Evolutionary conservation across 2,329 filamentous ascomycete species (phyloP).

Genomic region (Talaromyces rugulosus): DNA sequence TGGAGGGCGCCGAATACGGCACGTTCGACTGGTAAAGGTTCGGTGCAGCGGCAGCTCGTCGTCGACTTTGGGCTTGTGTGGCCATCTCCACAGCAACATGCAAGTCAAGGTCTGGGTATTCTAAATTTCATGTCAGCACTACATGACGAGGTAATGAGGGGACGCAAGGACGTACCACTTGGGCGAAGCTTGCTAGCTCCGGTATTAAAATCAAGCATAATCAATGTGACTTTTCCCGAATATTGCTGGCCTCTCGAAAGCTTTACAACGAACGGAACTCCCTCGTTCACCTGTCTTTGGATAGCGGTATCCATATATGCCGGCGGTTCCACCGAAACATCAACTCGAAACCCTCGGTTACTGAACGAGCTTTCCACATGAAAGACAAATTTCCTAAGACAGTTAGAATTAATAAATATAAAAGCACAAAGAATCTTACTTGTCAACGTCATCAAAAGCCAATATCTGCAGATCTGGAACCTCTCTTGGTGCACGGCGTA

Average conservation of each 20-base stretch:
- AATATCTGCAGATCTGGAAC: slow-evolving; percentile 89
- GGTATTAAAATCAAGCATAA: slow-evolving; percentile 76
- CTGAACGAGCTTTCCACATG: slow-evolving; percentile 78
- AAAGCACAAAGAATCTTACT: slow-evolving; percentile 27
- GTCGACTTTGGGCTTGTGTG: slow-evolving; percentile 49
- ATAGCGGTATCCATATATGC: slow-evolving; percentile 76
- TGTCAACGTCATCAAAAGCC: slow-evolving; percentile 70
- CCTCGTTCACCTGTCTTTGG: slow-evolving; percentile 79
- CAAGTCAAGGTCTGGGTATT: slow-evolving; percentile 80
- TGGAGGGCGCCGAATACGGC: slow-evolving; percentile 29
- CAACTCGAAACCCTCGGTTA: slow-evolving; percentile 65
- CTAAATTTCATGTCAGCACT: slow-evolving; percentile 31
- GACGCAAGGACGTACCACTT: slow-evolving; percentile 51
- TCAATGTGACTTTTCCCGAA: slow-evolving; percentile 70
- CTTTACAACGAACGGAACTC: slow-evolving; percentile 78
- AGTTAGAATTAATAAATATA: neutral
- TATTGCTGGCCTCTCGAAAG: slow-evolving; percentile 67
- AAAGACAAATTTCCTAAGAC: slow-evolving; percentile 65
- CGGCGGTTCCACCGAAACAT: slow-evolving; percentile 74
- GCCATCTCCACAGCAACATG: slow-evolving; percentile 76
- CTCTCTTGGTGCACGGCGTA: slow-evolving; percentile 66
- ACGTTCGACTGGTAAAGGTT: slow-evolving; percentile 32
- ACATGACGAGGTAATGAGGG: neutral
- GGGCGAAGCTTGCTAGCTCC: slow-evolving; percentile 74
- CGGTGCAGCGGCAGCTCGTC: slow-evolving; percentile 31